phyloP scores from a whole-genome alignment of 1,284 basidiomycete species.

The Ganoderma resinaceum region DNA sequence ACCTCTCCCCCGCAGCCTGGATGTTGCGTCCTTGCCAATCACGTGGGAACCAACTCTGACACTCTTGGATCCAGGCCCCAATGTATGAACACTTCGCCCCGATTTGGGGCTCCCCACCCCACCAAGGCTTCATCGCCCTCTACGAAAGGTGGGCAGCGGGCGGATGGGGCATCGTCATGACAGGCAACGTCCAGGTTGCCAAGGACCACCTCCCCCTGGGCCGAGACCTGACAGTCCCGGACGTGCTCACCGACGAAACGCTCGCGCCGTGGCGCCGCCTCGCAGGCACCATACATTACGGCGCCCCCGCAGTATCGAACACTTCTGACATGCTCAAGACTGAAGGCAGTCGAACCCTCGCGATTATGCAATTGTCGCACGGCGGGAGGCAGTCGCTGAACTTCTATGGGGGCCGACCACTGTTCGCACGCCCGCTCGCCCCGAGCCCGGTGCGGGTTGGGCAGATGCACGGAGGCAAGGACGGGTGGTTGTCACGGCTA shows the following conservation, averaged over 20 bases:
- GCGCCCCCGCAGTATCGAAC: conserved; percentile 24
- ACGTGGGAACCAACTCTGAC: neutral
- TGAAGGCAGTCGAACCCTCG: conserved; percentile 43
- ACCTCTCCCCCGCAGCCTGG: too few relatives aligned
- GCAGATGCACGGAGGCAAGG: conserved; percentile 11
- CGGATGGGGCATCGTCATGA: conserved; percentile 90
- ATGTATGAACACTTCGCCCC: conserved; percentile 86
- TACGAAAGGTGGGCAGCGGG: conserved; percentile 83
- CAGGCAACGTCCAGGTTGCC: conserved; percentile 89
- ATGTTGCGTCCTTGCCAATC: too few relatives aligned
- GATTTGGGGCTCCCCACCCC: conserved; percentile 78
- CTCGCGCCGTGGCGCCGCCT: conserved; percentile 60
- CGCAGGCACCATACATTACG: conserved; percentile 56
- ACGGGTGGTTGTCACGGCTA: conserved; percentile 42
- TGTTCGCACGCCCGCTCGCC: conserved; percentile 69
- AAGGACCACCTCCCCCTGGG: conserved; percentile 78
- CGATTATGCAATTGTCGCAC: conserved; percentile 88
- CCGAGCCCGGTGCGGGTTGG: conserved; percentile 76
- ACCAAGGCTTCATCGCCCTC: conserved; percentile 64
- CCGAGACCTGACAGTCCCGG: conserved; percentile 78
- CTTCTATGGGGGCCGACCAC: conserved; percentile 69
- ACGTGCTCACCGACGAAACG: conserved; percentile 46
- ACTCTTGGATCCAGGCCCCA: conserved; percentile 60
- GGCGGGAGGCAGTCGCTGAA: conserved; percentile 87
- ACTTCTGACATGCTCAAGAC: neutral